phyloP scores from a whole-genome alignment of 2,329 filamentous ascomycete species.

The Xylariaceae sp. region DNA sequence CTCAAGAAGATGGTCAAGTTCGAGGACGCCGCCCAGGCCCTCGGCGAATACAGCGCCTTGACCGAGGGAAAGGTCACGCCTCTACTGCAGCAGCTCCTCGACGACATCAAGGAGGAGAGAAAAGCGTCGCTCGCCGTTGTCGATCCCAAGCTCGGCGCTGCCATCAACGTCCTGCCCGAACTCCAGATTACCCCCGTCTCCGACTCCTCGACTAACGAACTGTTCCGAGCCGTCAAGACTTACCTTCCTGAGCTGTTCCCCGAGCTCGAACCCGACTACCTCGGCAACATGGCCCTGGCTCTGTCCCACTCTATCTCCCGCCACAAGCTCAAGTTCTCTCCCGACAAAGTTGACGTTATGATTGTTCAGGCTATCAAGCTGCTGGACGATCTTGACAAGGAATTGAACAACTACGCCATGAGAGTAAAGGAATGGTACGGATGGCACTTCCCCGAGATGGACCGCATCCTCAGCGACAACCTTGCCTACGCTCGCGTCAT shows the following conservation, averaged over 20 bases:
- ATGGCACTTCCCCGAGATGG: constrained; percentile 99
- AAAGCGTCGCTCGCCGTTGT: constrained; percentile 92
- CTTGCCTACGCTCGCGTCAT: constrained; percentile 88
- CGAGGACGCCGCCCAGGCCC: constrained; percentile 81
- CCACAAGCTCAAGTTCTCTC: constrained; percentile 97
- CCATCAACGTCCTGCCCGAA: constrained; percentile 86
- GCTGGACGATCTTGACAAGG: constrained; percentile 95
- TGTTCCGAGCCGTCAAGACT: constrained; percentile 91
- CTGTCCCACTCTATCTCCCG: constrained; percentile 94
- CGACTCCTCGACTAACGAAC: constrained; percentile 75
- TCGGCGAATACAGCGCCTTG: constrained; percentile 84
- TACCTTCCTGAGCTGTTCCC: constrained; percentile 87
- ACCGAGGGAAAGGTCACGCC: constrained; percentile 94
- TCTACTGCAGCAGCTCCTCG: constrained; percentile 73
- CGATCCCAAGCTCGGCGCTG: constrained; percentile 84
- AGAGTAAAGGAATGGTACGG: constrained; percentile 99
- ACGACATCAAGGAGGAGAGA: constrained; percentile 93
- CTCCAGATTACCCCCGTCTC: constrained; percentile 79
- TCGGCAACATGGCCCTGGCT: constrained; percentile 92
- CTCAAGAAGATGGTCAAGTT: constrained; percentile 98
- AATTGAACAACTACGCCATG: constrained; percentile 98
- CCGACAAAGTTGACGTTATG: constrained; percentile 99
- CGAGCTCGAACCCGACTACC: constrained; percentile 75
- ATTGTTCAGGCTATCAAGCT: constrained; percentile 95
- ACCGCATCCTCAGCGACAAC: constrained; percentile 96